Evolutionary conservation across 1,139 yeast genomes (phyloP).

Genomic region (Nakaseomyces nivariensis): DNA sequence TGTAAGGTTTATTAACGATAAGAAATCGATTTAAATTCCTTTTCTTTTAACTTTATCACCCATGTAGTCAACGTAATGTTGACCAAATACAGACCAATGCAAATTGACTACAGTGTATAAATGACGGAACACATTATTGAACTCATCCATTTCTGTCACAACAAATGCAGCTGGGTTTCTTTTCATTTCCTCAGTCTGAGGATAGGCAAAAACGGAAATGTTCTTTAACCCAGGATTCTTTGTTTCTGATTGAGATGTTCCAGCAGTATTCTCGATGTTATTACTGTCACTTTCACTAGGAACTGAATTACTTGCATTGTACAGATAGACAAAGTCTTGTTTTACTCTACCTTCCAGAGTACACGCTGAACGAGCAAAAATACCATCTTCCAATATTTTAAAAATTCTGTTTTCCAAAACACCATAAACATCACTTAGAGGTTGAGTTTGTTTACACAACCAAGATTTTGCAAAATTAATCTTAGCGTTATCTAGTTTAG

Average conservation of each 20-base stretch:
- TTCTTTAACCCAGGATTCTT: not conserved
- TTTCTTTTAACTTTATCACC: constrained; percentile 19
- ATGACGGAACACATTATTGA: constrained; percentile 28
- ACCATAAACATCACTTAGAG: constrained; percentile 68
- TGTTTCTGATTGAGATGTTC: not conserved
- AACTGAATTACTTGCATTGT: constrained; percentile 10
- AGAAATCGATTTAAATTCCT: constrained; percentile 1
- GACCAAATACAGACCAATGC: constrained; percentile 32
- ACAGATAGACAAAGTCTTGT: constrained; percentile 28
- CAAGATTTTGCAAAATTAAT: constrained; percentile 67
- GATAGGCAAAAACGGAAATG: not conserved
- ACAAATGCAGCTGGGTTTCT: constrained; percentile 9
- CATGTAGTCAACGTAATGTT: constrained; percentile 25
- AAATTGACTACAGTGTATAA: constrained; percentile 27
- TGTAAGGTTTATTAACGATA: not conserved
- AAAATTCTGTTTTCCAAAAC: constrained; percentile 64
- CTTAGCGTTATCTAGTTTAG: constrained; percentile 22
- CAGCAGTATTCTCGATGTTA: not conserved
- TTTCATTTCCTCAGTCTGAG: not conserved
- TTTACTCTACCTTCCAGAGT: constrained; percentile 29
- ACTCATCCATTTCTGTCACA: constrained; percentile 26
- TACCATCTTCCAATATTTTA: constrained; percentile 30
- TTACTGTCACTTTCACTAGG: constrained; percentile 3
- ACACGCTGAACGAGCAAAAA: constrained; percentile 23
- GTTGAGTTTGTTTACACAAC: constrained; percentile 80